Percentiles rank a stretch among this genome's conserved stretches.
Evolutionary conservation across 371 early-diverging fungal genomes (phyloP).

Genomic region (Mortierella sp.): DNA sequence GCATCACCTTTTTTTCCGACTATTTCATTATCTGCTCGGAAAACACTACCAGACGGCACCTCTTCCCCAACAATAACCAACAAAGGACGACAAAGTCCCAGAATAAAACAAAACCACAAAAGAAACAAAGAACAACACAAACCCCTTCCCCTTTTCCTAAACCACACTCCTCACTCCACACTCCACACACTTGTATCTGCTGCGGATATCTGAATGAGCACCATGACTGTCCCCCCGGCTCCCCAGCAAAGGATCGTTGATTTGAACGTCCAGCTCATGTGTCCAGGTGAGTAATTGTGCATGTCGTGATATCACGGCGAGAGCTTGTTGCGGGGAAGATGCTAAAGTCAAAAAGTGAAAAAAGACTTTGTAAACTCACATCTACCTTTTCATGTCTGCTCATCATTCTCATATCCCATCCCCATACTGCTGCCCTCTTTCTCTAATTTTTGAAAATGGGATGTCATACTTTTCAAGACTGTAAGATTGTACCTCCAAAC

Average conservation of each 20-base stretch:
- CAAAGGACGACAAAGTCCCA: not conserved
- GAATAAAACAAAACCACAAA: conserved; percentile 1
- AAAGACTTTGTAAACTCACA: too few species aligned
- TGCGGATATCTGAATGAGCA: conserved; percentile 27
- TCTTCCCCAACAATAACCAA: not conserved
- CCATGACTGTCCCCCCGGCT: conserved; percentile 38
- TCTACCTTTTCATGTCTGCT: not conserved
- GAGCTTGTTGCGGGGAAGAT: too few species aligned
- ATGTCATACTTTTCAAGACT: conserved; percentile 66
- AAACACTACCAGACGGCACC: not conserved
- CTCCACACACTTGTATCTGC: conserved; percentile 2
- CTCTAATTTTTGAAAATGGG: not conserved
- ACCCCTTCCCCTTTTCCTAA: not conserved
- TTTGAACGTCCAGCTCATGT: conserved; percentile 52
- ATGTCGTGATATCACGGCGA: not conserved
- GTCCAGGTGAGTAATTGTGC: conserved; percentile 48
- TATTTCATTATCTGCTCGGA: conserved; percentile 12
- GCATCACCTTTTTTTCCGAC: not conserved
- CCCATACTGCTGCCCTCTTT: not conserved
- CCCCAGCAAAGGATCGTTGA: conserved; percentile 40
- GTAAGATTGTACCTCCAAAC: conserved; percentile 89
- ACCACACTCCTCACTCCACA: not conserved
- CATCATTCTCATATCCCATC: not conserved
- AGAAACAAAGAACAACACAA: conserved; percentile 16
- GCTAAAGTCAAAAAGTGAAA: too few species aligned